Base-by-base conservation (phyloP, 768 basidiomycete genomes). In the Royoungia palumana region DNA sequence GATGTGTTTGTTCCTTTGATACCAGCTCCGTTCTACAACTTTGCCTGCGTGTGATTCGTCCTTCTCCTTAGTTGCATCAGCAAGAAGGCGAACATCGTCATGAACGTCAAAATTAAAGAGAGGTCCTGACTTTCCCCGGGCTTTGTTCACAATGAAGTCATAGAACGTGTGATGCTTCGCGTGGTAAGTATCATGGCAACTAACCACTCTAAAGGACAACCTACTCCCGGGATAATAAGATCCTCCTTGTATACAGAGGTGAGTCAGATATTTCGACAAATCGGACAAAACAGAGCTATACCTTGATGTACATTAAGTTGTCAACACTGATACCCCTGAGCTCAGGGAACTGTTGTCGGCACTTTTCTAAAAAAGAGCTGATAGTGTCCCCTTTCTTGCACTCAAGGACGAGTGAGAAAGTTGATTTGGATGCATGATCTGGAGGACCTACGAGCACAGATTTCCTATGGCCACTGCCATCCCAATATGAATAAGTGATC, bases 21-120 rank as follows among this genome's bases (percentile, higher is more conserved):
- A 96, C 78, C 89, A 99, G 51, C 88, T 88, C 54, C 96, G 73
- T 69, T 98, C 96, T 6, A 97, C 94, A 10, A 99, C 96, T 65
- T 99, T 99, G 3, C 96, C 96, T 0, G 96, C 96, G 63, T 99
- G 96, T 16, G 90, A 94, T 68, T 99, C 96, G 58, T 99, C 94
- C 70, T 98, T 98, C 70, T 99, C 96, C 57, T 86, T 81, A 1
- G 94, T 92, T 3, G 95, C 96, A 62, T 99, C 96, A 20, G 90
- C 86, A 19, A 97, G 75, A 55, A 99, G 69, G 16, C 96, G 88
- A 5, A 99, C 90, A 65, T 99, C 96, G 64, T 99, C 96, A 66
- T 99, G 96, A 6, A 98, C 96, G 68, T 99, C 96, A 62, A 99
- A 99, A 68, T 89, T 96, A 74, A 99, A 99, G 47, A 99, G 71